phyloP scores from a whole-genome alignment of 2,329 filamentous ascomycete genomes.

The Cordyceps tenuipes region DNA sequence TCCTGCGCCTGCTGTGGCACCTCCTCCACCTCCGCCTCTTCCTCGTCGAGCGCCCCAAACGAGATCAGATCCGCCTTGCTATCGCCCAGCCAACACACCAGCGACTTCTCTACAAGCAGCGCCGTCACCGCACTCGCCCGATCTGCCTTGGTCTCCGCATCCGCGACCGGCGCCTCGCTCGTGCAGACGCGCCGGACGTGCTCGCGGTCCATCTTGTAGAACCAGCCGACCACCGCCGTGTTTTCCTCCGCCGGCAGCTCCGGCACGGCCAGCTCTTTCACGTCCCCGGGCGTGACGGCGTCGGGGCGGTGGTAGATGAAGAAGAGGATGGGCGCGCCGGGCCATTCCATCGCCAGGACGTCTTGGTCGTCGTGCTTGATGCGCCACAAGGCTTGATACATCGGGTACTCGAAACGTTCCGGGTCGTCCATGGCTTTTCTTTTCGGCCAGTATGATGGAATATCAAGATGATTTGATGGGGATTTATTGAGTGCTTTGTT shows the following conservation, averaged over 20 bases:
- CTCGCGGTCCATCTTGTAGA: background rate
- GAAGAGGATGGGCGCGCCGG: background rate
- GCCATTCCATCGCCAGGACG: background rate
- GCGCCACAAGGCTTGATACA: slow-evolving; percentile 4
- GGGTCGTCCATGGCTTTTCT: background rate
- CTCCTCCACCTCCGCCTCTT: background rate
- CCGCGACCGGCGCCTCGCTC: background rate
- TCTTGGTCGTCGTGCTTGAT: background rate
- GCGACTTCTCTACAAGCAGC: background rate
- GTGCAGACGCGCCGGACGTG: background rate
- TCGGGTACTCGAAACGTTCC: background rate
- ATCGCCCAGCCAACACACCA: slow-evolving; percentile 4
- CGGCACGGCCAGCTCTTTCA: background rate
- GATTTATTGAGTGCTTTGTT: background rate
- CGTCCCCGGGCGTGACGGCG: background rate
- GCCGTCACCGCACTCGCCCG: background rate
- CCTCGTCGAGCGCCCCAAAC: slow-evolving; percentile 1
- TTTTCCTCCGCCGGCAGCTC: background rate
- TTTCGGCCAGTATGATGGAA: background rate
- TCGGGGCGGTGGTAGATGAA: background rate
- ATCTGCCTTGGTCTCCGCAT: background rate
- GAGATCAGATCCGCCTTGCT: background rate
- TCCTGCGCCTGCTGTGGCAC: background rate
- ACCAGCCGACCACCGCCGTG: background rate
- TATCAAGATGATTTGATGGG: background rate